phyloP scores from a whole-genome alignment of 2,329 filamentous ascomycete genomes.

The Sclerotinia nivalis region DNA sequence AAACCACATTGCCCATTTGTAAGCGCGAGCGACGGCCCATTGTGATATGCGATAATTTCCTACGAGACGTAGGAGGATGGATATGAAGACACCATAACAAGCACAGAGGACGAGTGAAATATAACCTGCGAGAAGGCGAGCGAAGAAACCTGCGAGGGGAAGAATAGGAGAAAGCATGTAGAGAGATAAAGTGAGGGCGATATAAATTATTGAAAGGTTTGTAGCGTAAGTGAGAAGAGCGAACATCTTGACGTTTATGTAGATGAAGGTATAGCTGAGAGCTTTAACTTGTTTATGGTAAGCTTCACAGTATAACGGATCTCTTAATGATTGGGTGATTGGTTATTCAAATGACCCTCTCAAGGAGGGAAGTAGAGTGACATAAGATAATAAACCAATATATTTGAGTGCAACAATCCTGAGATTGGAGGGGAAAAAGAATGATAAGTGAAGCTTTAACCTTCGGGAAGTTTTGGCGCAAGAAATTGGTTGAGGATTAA shows the following conservation, averaged over 20 bases:
- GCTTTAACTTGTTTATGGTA: background rate
- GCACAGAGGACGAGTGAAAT: conserved; percentile 61
- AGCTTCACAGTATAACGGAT: background rate
- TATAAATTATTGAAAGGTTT: conserved; percentile 55
- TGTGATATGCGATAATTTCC: conserved; percentile 78
- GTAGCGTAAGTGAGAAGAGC: conserved; percentile 40
- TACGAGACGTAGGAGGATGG: conserved; percentile 66
- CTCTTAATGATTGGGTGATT: conserved; percentile 1
- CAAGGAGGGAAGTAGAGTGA: conserved; percentile 34
- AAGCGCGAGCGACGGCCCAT: conserved; percentile 78
- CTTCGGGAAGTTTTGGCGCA: background rate
- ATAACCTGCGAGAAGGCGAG: conserved; percentile 67
- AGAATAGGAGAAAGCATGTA: conserved; percentile 62
- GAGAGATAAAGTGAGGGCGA: conserved; percentile 54
- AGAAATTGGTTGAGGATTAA: conserved; percentile 21
- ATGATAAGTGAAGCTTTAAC: background rate
- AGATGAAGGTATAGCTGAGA: background rate
- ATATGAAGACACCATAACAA: conserved; percentile 73
- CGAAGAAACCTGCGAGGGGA: conserved; percentile 65
- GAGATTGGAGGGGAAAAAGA: conserved; percentile 18
- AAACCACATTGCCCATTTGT: conserved; percentile 75
- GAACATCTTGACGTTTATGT: conserved; percentile 31
- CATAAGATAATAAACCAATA: conserved; percentile 28
- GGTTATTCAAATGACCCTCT: conserved; percentile 32
- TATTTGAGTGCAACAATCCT: background rate